Percentiles rank a stretch among this genome's conserved stretches.
These are phyloP conservation scores for Beauveria scarabaeidicola DNA, from an alignment of 2,329 filamentous ascomycete species.

Conservation along the genomic window DNA sequence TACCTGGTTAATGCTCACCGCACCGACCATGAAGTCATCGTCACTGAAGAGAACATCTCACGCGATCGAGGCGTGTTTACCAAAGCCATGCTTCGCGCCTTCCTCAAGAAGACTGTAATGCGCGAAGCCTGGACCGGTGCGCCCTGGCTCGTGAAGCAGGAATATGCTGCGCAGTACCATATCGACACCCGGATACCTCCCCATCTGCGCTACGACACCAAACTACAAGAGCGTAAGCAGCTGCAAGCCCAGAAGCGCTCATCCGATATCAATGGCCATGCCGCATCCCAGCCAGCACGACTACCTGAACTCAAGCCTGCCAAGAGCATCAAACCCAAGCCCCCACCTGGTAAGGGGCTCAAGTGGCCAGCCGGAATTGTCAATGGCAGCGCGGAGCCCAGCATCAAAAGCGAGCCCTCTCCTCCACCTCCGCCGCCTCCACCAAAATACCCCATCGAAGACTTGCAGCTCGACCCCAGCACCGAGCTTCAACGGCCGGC, in stretches of 20 bases:
- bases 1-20: slow-evolving; percentile 74
- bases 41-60: slow-evolving; percentile 73
- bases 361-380: slow-evolving; percentile 38
- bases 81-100: slow-evolving; percentile 85
- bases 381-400: slow-evolving; percentile 25
- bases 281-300: slow-evolving; percentile 34
- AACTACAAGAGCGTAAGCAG: slow-evolving; percentile 68
- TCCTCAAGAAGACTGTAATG: slow-evolving; percentile 90
- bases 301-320: slow-evolving; percentile 63
- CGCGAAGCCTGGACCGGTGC: slow-evolving; percentile 93
- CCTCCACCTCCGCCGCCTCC: slow-evolving; percentile 50
- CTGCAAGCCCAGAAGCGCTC: slow-evolving; percentile 58
- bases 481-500: slow-evolving; percentile 60
- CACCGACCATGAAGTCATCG: slow-evolving; percentile 62
- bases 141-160: slow-evolving; percentile 87
- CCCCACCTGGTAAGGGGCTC: slow-evolving; percentile 52
- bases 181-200: slow-evolving; percentile 82
- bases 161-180: slow-evolving; percentile 73
- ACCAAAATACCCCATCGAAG: slow-evolving; percentile 93
- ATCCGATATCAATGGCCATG: slow-evolving; percentile 35
- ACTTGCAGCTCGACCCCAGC: slow-evolving; percentile 69
- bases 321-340: slow-evolving; percentile 1
- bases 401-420: slow-evolving; percentile 26
- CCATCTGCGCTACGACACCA: slow-evolving; percentile 73
- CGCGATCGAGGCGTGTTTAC: slow-evolving; percentile 90